Conservation (phyloP, 371 early-diverging fungal genomes). For the Mortierella sp. region DNA sequence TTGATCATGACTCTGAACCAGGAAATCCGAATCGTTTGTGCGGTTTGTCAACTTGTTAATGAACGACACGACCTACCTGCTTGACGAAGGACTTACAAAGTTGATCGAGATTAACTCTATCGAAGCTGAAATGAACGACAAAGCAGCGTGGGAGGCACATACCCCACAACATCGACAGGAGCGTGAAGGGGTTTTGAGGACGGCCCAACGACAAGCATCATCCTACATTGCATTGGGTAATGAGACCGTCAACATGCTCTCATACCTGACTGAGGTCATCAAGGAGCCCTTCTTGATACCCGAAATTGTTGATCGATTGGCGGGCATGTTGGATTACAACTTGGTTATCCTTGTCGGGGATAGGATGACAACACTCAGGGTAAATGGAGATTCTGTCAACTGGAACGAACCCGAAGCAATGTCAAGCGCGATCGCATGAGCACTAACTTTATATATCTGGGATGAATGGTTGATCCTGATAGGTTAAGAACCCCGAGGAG, state of each 20-base stretch:
- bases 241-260: conserved; percentile 94
- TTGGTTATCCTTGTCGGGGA: conserved; percentile 94
- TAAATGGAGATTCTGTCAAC: too few species aligned
- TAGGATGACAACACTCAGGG: conserved; percentile 90
- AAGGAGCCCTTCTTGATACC: conserved; percentile 89
- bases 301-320: conserved; percentile 93
- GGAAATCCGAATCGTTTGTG: conserved; percentile 79
- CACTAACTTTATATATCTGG: too few species aligned
- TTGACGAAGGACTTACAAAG: conserved; percentile 93
- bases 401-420: too few species aligned
- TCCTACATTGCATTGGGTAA: conserved; percentile 91
- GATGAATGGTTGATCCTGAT: neutral
- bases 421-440: too few species aligned
- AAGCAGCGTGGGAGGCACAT: conserved; percentile 63
- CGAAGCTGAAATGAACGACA: conserved; percentile 80
- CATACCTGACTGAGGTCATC: conserved; percentile 82
- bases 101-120: conserved; percentile 85
- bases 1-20: too few species aligned
- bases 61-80: conserved; percentile 95
- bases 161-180: conserved; percentile 71
- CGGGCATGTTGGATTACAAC: conserved; percentile 97
- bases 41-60: conserved; percentile 94
- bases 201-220: conserved; percentile 85
- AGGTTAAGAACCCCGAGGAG: conserved; percentile 86
- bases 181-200: conserved; percentile 67